Conservation (phyloP, 805 yeast species). For the Barnettozyma wickerhamii region DNA sequence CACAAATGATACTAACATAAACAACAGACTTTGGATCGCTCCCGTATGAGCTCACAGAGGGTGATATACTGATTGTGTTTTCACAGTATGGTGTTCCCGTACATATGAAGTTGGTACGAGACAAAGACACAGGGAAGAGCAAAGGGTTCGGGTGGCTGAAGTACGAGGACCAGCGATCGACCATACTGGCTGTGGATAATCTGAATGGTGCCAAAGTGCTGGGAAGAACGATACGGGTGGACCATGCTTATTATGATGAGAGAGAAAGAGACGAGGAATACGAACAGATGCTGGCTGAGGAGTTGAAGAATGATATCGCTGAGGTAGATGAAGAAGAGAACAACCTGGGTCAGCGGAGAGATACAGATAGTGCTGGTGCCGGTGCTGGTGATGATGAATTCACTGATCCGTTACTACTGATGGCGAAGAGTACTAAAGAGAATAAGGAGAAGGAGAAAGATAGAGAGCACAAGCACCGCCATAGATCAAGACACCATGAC, state of each 20-base stretch:
- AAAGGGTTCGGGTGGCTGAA: constrained; percentile 78
- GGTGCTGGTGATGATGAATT: constrained; percentile 21
- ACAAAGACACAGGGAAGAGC: constrained; percentile 58
- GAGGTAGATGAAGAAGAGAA: constrained; percentile 10
- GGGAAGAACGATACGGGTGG: constrained; percentile 55
- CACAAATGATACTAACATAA: background rate
- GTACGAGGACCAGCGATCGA: constrained; percentile 76
- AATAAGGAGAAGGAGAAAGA: background rate
- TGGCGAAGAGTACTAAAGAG: background rate
- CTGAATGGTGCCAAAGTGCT: constrained; percentile 61
- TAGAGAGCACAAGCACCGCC: background rate
- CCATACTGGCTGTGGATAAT: constrained; percentile 85
- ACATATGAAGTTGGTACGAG: constrained; percentile 64
- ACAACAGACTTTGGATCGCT: constrained; percentile 61
- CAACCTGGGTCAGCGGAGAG: no score
- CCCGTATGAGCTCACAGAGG: constrained; percentile 60
- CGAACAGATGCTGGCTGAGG: constrained; percentile 32
- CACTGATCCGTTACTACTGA: constrained; percentile 16
- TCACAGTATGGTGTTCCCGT: constrained; percentile 90
- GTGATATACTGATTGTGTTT: constrained; percentile 72
- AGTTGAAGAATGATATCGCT: constrained; percentile 28
- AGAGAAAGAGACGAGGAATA: constrained; percentile 48
- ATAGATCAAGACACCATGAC: constrained; percentile 5
- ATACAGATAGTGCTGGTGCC: background rate
- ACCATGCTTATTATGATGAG: constrained; percentile 63